Conservation (phyloP, 2,329 filamentous ascomycete species). For the Colletotrichum eremochloae region DNA sequence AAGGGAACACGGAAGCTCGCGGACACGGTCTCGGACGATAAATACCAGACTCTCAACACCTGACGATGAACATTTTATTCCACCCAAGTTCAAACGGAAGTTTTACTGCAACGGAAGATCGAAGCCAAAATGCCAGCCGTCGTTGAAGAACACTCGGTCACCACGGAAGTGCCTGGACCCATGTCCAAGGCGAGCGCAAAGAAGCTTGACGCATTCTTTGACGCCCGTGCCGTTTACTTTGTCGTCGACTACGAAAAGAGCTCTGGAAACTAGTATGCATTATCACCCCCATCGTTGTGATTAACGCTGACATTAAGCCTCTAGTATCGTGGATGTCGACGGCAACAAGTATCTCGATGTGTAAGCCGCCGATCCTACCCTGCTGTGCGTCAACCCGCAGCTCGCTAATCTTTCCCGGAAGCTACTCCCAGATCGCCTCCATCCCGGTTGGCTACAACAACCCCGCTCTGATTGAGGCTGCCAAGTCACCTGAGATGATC, state of each 20-base stretch:
- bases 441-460: constrained; percentile 90
- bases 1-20: constrained; percentile 24
- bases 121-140: constrained; percentile 50
- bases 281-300: neutral
- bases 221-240: constrained; percentile 66
- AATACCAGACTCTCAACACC: constrained; percentile 24
- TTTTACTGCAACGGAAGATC: neutral
- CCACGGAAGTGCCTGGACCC: constrained; percentile 56
- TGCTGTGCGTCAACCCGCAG: constrained; percentile 16
- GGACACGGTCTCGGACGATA: constrained; percentile 17
- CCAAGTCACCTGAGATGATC: constrained; percentile 78
- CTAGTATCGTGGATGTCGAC: constrained; percentile 61
- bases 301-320: neutral
- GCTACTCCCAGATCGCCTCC: constrained; percentile 85
- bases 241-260: constrained; percentile 67
- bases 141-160: constrained; percentile 52
- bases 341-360: constrained; percentile 65
- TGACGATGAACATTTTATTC: neutral
- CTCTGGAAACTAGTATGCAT: constrained; percentile 61
- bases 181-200: constrained; percentile 55
- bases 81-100: neutral
- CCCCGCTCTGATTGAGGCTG: constrained; percentile 73
- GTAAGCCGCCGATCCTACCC: constrained; percentile 48
- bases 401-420: constrained; percentile 46
- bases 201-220: constrained; percentile 63